phyloP scores from a whole-genome alignment of 176 grass and related monocot species.

The Poa pratensis region DNA sequence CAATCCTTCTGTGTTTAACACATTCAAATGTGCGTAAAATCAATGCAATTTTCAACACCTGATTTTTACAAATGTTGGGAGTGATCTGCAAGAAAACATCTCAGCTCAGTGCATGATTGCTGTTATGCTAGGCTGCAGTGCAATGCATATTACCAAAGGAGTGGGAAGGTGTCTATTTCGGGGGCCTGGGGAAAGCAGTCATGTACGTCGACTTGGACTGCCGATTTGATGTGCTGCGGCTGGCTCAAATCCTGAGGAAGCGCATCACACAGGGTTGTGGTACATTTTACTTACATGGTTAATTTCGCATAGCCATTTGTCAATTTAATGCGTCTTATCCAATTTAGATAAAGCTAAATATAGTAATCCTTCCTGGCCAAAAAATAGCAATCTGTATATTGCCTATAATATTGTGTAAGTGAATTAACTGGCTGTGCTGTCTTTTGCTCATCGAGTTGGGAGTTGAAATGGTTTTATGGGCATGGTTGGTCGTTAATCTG shows the following conservation, averaged over 20 bases:
- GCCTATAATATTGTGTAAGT: not conserved
- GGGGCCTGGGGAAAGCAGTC: constrained; percentile 67
- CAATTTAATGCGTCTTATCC: constrained; percentile 9
- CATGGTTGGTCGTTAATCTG: not conserved
- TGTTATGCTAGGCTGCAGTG: constrained; percentile 64
- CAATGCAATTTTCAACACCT: not conserved
- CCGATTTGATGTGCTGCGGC: constrained; percentile 80
- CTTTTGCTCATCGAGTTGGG: not conserved
- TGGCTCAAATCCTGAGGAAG: constrained; percentile 68
- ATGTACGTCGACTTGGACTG: constrained; percentile 88
- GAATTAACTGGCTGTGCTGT: not conserved
- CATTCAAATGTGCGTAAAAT: not conserved
- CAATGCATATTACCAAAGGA: constrained; percentile 86
- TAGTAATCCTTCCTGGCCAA: not conserved
- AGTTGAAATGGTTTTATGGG: constrained; percentile 12
- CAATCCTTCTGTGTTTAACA: not conserved
- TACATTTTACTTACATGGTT: constrained; percentile 27
- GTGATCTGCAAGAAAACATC: not conserved
- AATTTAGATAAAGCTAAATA: constrained; percentile 18
- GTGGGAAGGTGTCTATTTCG: constrained; percentile 71
- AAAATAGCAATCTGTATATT: not conserved
- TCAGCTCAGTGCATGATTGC: not conserved
- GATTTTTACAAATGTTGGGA: not conserved
- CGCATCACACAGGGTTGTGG: constrained; percentile 49
- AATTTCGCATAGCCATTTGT: constrained; percentile 3